Evolutionary conservation across 1,139 yeast species (phyloP), one percentile per base, ranked within the genome.

Genomic region (Saccharomyces hybrid): DNA sequence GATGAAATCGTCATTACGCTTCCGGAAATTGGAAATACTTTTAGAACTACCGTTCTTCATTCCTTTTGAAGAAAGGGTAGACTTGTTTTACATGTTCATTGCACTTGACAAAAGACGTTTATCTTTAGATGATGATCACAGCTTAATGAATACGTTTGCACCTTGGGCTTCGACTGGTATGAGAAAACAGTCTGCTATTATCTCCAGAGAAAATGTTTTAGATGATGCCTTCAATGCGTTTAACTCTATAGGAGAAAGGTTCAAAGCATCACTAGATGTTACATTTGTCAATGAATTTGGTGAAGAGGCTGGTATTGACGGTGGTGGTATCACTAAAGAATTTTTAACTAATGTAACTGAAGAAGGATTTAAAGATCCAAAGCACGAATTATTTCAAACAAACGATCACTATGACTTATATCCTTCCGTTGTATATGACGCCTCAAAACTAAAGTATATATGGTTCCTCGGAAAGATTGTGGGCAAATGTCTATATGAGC

Each of bases 311-410:
- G 99, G 99, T 0, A 85, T 93, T 53, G 99, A 93, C 69, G 99
- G 99, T 5, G 99, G 99, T 11, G 99, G 99, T 1, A 75, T 93
- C 25, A 91, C 98, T 0, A 91, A 93, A 67, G 99, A 93, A 64
- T 84, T 93, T 60, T 72, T 93, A 54, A 89, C 93, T 1, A 76
- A 85, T 51, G 84, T 89, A 0, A 81, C 85, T 1, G 74, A 74
- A 8, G 89, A 86, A 60, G 95, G 88, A 0, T 87, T 91, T 61
- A 69, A 73, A 25, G 79, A 55, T 52, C 69, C 54, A 50, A 73
- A 66, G 53, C 67, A 65, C 25, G 76, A 74, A 16, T 70, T 82
- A 38, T 82, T 85, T 59, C 80, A 77, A 49, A 79, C 83, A 5
- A 82, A 79, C 14, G 74, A 74, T 1, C 74, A 82, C 58, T 85